Conservation (phyloP, 2,329 filamentous ascomycete genomes). For the Chaetomiaceae sp. region DNA sequence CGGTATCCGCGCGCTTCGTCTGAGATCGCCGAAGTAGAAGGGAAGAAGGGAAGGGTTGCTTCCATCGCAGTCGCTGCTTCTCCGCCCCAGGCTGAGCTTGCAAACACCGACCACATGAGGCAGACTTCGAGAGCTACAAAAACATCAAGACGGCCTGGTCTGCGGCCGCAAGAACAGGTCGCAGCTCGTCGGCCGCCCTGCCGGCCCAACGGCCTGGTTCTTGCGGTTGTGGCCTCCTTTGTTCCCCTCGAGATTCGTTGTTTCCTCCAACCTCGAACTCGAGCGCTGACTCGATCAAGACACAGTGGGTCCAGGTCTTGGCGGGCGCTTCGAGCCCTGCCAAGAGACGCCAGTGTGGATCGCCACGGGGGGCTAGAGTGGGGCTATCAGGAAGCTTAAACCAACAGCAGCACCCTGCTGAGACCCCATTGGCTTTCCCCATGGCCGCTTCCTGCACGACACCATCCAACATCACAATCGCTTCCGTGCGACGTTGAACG, state of each 20-base stretch:
- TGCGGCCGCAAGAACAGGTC: too few relatives aligned
- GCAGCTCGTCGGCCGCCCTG: not conserved
- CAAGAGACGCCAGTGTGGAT: conserved; percentile 10
- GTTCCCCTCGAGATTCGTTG: conserved; percentile 2
- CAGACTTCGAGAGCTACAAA: not conserved
- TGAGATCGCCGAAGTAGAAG: too few relatives aligned
- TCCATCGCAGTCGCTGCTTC: not conserved
- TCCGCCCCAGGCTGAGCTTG: not conserved
- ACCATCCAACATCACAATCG: conserved; percentile 2
- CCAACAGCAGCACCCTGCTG: conserved; percentile 2
- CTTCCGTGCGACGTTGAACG: not conserved
- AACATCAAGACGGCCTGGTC: too few relatives aligned
- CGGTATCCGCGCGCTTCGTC: too few relatives aligned
- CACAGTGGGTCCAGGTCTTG: conserved; percentile 4
- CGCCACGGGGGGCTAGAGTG: too few relatives aligned
- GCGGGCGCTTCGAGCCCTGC: conserved; percentile 17
- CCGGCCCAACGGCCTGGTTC: conserved; percentile 4
- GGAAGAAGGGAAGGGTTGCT: not conserved
- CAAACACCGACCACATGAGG: not conserved
- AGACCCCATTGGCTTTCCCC: conserved; percentile 11
- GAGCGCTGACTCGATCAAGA: not conserved
- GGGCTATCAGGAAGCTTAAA: conserved; percentile 8
- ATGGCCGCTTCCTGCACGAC: conserved; percentile 5
- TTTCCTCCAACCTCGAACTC: too few relatives aligned
- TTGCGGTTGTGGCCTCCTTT: too few relatives aligned